These are phyloP conservation scores for Stenogyne calaminthoides DNA, from an alignment of 305 asterid species.

Conservation along the genomic window DNA sequence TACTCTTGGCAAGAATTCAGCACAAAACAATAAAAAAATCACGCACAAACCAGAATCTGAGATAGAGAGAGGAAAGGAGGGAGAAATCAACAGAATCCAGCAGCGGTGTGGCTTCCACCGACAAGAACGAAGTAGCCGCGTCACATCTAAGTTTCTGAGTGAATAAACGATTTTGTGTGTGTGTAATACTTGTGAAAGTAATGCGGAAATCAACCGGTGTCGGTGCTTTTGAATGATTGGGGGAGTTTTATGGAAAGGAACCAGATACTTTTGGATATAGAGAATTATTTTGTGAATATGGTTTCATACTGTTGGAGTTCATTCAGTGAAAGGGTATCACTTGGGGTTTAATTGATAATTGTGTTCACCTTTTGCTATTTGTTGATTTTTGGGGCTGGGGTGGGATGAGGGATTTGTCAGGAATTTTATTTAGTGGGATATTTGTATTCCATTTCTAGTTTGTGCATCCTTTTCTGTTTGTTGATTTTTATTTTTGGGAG, in stretches of 20 bases:
- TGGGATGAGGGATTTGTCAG: background rate
- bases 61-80: too few relatives aligned
- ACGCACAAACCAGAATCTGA: too few relatives aligned
- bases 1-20: too few relatives aligned
- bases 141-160: constrained; percentile 39
- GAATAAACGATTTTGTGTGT: constrained; percentile 18
- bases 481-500: background rate
- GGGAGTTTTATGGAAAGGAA: constrained; percentile 11
- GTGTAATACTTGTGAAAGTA: constrained; percentile 2
- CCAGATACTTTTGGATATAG: background rate
- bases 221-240: background rate
- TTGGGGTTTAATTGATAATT: constrained; percentile 20
- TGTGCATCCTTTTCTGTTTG: constrained; percentile 9
- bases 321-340: background rate
- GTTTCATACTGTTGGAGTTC: constrained; percentile 14
- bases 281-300: background rate
- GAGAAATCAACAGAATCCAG: too few relatives aligned
- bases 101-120: too few relatives aligned
- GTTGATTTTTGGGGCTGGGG: background rate
- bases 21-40: too few relatives aligned
- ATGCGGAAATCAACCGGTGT: constrained; percentile 12
- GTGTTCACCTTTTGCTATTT: constrained; percentile 1
- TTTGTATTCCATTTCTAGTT: background rate
- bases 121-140: constrained; percentile 10
- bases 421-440: background rate